These are phyloP conservation scores for Tagetes erecta DNA, from an alignment of 129 eudicot species.

Conservation along the genomic window DNA sequence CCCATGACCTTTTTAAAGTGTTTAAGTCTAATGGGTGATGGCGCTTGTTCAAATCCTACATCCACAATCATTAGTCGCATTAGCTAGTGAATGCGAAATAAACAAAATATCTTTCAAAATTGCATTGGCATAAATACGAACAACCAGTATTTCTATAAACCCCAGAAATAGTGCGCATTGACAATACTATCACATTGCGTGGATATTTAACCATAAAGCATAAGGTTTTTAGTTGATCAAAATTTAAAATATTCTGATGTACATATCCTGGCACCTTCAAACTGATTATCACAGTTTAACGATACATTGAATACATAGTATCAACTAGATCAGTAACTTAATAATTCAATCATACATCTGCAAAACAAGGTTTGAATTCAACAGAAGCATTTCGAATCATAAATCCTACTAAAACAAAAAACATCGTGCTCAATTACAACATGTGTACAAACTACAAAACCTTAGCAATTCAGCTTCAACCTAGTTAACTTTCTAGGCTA, in stretches of 20 bases:
- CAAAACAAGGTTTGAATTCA: not conserved
- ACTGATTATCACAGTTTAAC: not conserved
- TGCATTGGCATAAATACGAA: not conserved
- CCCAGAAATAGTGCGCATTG: not conserved
- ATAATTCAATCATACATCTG: not conserved
- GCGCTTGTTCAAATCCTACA: constrained; percentile 76
- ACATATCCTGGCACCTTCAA: not conserved
- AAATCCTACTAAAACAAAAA: not conserved
- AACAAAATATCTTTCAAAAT: constrained; percentile 15
- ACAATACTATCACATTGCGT: not conserved
- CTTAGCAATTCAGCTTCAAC: not conserved
- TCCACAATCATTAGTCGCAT: constrained; percentile 26
- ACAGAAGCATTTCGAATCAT: constrained; percentile 2
- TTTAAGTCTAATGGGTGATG: constrained; percentile 94
- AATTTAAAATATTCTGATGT: not conserved
- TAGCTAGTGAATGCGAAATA: constrained; percentile 8
- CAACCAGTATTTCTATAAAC: not conserved
- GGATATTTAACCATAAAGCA: constrained; percentile 2
- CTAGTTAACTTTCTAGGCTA: not conserved
- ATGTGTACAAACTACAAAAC: not conserved
- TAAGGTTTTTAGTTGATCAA: not conserved
- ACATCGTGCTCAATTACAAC: not conserved
- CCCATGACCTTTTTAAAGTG: constrained; percentile 92
- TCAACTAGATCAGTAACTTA: constrained; percentile 6
- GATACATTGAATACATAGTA: not conserved